A percentile compares a stretch with the other conserved stretches of the same genome.
These are phyloP conservation scores for Sechiopsis laciniata DNA, from an alignment of 306 rosid genomes.

Conservation along the genomic window DNA sequence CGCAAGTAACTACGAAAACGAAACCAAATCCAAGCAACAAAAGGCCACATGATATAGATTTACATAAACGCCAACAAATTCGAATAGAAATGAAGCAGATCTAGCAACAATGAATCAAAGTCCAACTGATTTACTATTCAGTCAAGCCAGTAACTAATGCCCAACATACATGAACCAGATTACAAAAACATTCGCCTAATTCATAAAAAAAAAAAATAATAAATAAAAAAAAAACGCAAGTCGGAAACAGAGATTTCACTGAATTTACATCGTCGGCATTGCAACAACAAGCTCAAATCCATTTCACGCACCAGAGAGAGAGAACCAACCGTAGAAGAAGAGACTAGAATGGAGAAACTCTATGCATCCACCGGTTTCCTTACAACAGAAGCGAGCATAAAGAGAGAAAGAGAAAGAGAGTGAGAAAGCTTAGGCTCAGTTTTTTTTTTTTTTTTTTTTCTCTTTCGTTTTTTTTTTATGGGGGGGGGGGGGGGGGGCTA, in stretches of 20 bases:
- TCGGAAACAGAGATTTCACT: conserved; percentile 15
- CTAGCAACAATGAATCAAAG: conserved; percentile 30
- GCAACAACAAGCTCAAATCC: conserved; percentile 22
- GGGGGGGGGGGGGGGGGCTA: no score
- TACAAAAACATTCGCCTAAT: no score
- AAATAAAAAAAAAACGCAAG: background rate
- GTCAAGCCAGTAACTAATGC: conserved; percentile 31
- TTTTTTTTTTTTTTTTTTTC: background rate
- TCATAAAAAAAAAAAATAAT: no score
- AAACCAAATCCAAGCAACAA: conserved; percentile 25
- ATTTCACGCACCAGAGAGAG: conserved; percentile 17
- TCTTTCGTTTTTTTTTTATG: no score
- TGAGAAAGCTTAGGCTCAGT: background rate
- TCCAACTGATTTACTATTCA: conserved; percentile 23
- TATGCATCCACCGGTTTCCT: conserved; percentile 43
- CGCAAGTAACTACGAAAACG: background rate
- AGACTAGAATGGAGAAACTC: conserved; percentile 35
- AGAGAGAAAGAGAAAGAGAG: conserved; percentile 22
- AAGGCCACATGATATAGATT: conserved; percentile 8
- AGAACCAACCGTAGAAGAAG: conserved; percentile 44
- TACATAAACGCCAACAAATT: conserved; percentile 20
- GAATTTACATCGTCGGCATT: conserved; percentile 26
- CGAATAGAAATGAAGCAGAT: conserved; percentile 33
- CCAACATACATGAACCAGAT: conserved; percentile 14
- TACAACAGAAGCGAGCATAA: conserved; percentile 42